These are phyloP conservation scores for Pythium aristosporum DNA, from an alignment of 352 stramenopile genomes.

Conservation along the genomic window DNA sequence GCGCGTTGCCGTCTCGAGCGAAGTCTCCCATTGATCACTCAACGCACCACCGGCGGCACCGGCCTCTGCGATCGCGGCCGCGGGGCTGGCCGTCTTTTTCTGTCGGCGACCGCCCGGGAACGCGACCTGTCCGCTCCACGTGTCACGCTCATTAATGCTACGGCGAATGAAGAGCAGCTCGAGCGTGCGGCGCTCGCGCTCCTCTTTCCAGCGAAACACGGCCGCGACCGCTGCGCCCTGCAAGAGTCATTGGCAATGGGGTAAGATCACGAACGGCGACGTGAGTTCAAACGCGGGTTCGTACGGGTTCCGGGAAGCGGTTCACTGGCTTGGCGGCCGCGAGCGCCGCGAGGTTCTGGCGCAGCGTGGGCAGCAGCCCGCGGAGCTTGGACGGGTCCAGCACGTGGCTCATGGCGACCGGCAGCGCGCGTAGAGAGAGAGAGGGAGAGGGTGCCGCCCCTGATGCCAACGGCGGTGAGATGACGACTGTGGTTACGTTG, in stretches of 20 bases:
- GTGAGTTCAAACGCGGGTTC: not conserved
- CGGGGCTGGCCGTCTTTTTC: conserved; percentile 38
- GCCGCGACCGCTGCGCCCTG: conserved; percentile 77
- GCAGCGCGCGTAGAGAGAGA: not conserved
- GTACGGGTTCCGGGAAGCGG: conserved; percentile 34
- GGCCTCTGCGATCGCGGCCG: conserved; percentile 31
- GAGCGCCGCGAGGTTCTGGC: conserved; percentile 51
- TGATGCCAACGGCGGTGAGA: too few species aligned
- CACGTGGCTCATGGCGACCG: conserved; percentile 29
- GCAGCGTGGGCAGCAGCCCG: conserved; percentile 51
- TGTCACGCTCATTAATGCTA: conserved; percentile 68
- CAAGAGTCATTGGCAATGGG: not conserved
- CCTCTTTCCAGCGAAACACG: conserved; percentile 79
- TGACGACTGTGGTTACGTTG: too few species aligned
- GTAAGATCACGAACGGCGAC: not conserved
- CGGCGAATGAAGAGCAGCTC: conserved; percentile 79
- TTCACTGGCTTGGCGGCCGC: conserved; percentile 27
- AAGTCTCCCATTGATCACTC: conserved; percentile 54
- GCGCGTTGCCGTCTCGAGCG: conserved; percentile 64
- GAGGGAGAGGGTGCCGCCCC: too few species aligned
- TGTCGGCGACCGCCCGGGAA: conserved; percentile 75
- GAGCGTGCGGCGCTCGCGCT: conserved; percentile 57
- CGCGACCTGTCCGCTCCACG: conserved; percentile 81
- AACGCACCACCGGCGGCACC: conserved; percentile 17
- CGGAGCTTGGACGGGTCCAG: conserved; percentile 44